phyloP scores from a whole-genome alignment of 2,329 filamentous ascomycete species.

The Aspergillus sp. region DNA sequence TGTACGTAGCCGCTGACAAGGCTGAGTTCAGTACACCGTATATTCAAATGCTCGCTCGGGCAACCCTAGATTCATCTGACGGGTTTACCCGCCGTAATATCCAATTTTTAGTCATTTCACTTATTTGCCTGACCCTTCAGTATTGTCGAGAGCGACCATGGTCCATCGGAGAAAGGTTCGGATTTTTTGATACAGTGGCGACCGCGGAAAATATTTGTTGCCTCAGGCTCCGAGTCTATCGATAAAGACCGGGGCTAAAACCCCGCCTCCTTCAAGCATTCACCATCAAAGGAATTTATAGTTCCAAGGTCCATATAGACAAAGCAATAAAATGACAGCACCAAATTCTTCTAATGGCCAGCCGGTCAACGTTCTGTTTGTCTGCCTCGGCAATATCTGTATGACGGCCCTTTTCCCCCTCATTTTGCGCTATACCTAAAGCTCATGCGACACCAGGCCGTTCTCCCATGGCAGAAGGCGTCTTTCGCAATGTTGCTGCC shows the following conservation, averaged over 20 bases:
- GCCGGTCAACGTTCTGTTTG: constrained; percentile 76
- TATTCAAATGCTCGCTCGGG: too few species aligned
- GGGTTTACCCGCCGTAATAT: too few species aligned
- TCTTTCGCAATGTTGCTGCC: constrained; percentile 72
- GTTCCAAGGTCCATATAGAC: not conserved
- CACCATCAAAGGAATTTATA: not conserved
- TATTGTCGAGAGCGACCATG: too few species aligned
- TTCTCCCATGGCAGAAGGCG: constrained; percentile 94
- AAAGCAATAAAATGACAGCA: constrained; percentile 22
- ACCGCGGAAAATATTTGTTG: not conserved
- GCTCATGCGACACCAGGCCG: constrained; percentile 47
- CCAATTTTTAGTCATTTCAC: not conserved
- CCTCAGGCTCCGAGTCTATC: not conserved
- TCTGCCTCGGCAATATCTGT: constrained; percentile 97
- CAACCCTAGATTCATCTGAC: too few species aligned
- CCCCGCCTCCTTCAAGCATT: constrained; percentile 1
- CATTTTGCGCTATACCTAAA: constrained; percentile 1
- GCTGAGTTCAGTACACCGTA: too few species aligned
- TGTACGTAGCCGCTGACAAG: too few species aligned
- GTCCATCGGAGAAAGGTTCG: not conserved
- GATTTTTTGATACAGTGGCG: not conserved
- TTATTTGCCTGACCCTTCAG: too few species aligned
- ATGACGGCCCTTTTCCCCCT: constrained; percentile 18
- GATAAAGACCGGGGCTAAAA: not conserved
- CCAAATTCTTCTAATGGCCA: constrained; percentile 12